Base-by-base conservation (phyloP, 2,329 filamentous ascomycete genomes). In the Aureobasidium sp. region DNA sequence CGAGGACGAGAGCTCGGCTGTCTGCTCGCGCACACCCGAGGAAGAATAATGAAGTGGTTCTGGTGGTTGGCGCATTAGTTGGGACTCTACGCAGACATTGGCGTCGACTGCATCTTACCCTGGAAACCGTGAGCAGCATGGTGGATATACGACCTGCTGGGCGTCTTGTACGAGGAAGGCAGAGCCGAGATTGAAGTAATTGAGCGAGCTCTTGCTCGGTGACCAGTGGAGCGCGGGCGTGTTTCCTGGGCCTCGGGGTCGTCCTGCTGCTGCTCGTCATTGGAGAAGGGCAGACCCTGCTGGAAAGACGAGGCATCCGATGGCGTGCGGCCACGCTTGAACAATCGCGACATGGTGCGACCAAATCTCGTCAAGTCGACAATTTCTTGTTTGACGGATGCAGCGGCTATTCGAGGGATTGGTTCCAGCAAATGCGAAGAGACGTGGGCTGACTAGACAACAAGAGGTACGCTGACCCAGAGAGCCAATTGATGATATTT, bases 31-130 rank as follows among this genome's bases (percentile, higher is more conserved):
- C 13, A 75, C 73, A 25, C 73, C 73, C 8, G 70, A 67, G 21
- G 72, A 74, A n/a, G 72, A 70, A 63, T 75, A 75, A 29, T 72
- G 72, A 3, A 72, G 68, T 41, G 65, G 67, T 83, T 80, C 69
- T 86, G 79, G 30, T 36, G 25, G 21, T 45, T 44, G 51, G 45
- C 36, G 36, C 42, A 48, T 61, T 51, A 61, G 54, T n/a, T 30
- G 47, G 41, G 30, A 21, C n/a, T 9, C 16, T 8, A 27, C 13
- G n/a, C 16, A 29, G 27, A 37, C 10, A 6, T 34, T 32, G 16
- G 14, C 2, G 10, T 27, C n/a, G 34, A 29, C 14, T 14, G 25
- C 13, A 32, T 13, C 6, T n/a, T 63, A 65, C 64, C 64, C 57
- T 65, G 61, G 9, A 47, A 63, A 32, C 64, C 64, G 62, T 70